phyloP scores from a whole-genome alignment of 2,329 filamentous ascomycete genomes.

The Xylaria sp. region DNA sequence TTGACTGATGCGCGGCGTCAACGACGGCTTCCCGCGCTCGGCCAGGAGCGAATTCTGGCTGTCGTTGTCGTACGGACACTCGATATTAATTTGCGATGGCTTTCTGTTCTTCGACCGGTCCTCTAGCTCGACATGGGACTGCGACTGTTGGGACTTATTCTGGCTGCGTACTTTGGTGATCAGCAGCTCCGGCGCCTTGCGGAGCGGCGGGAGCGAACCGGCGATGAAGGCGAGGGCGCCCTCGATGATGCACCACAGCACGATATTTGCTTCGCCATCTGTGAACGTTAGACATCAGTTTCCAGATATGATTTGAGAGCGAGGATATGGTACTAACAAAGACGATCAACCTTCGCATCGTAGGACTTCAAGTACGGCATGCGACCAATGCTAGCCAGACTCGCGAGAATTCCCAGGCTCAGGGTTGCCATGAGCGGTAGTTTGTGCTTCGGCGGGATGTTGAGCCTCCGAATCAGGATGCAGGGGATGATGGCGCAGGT shows the following conservation, averaged over 20 bases:
- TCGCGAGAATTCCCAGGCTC: conserved; percentile 6
- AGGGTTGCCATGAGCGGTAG: conserved; percentile 4
- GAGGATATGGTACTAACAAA: background rate
- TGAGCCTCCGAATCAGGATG: conserved; percentile 2
- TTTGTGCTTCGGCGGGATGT: conserved; percentile 4
- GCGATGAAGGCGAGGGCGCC: conserved; percentile 10
- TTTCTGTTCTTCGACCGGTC: background rate
- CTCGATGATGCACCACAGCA: conserved; percentile 4
- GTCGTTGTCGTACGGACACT: background rate
- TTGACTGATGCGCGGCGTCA: background rate
- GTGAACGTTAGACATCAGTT: background rate
- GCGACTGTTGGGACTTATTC: background rate
- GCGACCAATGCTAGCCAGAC: conserved; percentile 4
- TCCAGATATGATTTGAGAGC: background rate
- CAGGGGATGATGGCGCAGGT: conserved; percentile 3
- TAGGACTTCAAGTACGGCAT: conserved; percentile 6
- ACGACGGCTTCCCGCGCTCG: background rate
- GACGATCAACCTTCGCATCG: conserved; percentile 2
- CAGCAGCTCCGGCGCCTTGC: conserved; percentile 6
- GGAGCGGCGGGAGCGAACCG: conserved; percentile 7
- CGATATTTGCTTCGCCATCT: conserved; percentile 5
- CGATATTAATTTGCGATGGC: background rate
- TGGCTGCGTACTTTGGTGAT: background rate
- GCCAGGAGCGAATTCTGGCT: conserved; percentile 8
- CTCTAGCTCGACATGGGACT: conserved; percentile 1